These are phyloP conservation scores for Xylariaceae sp. DNA, from an alignment of 2,329 filamentous ascomycete genomes.

Conservation along the genomic window DNA sequence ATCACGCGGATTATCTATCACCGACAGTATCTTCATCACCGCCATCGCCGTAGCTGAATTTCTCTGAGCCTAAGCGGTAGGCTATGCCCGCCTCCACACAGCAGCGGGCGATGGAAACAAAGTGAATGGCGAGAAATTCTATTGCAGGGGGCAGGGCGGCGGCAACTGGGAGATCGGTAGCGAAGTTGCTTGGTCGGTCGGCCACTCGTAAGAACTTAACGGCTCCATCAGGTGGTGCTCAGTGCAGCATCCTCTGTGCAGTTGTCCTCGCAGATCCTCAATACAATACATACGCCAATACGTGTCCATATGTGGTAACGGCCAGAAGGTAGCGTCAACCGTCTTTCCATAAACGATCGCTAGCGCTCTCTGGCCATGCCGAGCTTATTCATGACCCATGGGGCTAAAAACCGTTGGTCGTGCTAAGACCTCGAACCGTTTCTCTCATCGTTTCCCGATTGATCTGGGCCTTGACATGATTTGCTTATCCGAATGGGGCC, in stretches of 20 bases:
- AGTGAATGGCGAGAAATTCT: too few relatives aligned
- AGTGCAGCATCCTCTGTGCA: too few relatives aligned
- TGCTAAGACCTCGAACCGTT: constrained; percentile 20
- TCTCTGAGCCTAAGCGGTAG: too few relatives aligned
- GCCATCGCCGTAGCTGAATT: neutral
- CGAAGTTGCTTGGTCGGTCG: too few relatives aligned
- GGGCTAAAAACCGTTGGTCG: constrained; percentile 6
- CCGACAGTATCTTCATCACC: neutral
- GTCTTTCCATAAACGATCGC: neutral
- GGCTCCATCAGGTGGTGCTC: constrained; percentile 9
- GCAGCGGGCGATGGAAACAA: too few relatives aligned
- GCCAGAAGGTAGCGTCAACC: constrained; percentile 9
- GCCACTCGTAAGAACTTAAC: neutral
- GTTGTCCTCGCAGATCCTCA: too few relatives aligned
- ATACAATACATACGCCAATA: constrained; percentile 16
- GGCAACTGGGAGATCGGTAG: too few relatives aligned
- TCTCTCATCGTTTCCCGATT: constrained; percentile 14
- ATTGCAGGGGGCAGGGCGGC: too few relatives aligned
- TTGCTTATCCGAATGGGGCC: neutral
- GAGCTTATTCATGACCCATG: constrained; percentile 5
- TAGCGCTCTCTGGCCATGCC: constrained; percentile 17
- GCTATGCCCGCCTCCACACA: too few relatives aligned
- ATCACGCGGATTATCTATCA: neutral
- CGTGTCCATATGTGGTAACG: constrained; percentile 14
- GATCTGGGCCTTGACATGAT: constrained; percentile 6